phyloP scores from a whole-genome alignment of 805 yeast species.

The Cyberlindnera saturnus region DNA sequence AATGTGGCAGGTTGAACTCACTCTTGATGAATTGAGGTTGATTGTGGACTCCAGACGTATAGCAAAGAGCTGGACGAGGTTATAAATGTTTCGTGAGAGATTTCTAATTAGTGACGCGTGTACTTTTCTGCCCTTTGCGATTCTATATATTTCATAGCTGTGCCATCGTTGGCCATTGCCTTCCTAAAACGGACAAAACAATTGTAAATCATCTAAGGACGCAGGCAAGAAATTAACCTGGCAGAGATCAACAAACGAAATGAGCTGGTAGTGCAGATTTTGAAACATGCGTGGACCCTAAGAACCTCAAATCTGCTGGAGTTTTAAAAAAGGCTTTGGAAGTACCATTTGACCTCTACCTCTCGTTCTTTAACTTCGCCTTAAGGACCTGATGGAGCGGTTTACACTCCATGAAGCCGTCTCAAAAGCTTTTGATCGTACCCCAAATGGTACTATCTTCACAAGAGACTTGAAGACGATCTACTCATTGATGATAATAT shows the following conservation, averaged over 20 bases:
- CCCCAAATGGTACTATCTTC: constrained; percentile 48
- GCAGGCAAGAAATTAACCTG: too few species aligned
- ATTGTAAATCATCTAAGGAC: constrained; percentile 2
- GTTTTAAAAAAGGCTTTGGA: too few species aligned
- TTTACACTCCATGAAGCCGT: constrained; percentile 35
- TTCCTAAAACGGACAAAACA: constrained; percentile 20
- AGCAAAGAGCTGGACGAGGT: constrained; percentile 23
- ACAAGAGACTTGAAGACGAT: constrained; percentile 55
- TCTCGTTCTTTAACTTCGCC: too few species aligned
- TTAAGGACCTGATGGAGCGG: constrained; percentile 1
- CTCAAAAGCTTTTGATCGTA: constrained; percentile 39
- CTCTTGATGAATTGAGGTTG: constrained; percentile 21
- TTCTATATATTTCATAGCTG: not conserved
- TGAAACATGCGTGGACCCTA: too few species aligned
- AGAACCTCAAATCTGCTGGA: not conserved
- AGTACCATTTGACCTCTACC: too few species aligned
- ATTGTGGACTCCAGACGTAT: constrained; percentile 10
- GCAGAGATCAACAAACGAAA: too few species aligned
- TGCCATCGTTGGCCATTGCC: constrained; percentile 7
- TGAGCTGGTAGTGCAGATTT: too few species aligned
- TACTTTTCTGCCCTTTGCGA: not conserved
- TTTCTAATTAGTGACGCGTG: too few species aligned
- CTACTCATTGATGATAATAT: constrained; percentile 45
- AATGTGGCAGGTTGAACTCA: constrained; percentile 23
- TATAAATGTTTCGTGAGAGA: constrained; percentile 2